Percentiles rank a stretch among this genome's conserved stretches.
Conservation (phyloP, 1,284 basidiomycete species). For the Athelia sp. region DNA sequence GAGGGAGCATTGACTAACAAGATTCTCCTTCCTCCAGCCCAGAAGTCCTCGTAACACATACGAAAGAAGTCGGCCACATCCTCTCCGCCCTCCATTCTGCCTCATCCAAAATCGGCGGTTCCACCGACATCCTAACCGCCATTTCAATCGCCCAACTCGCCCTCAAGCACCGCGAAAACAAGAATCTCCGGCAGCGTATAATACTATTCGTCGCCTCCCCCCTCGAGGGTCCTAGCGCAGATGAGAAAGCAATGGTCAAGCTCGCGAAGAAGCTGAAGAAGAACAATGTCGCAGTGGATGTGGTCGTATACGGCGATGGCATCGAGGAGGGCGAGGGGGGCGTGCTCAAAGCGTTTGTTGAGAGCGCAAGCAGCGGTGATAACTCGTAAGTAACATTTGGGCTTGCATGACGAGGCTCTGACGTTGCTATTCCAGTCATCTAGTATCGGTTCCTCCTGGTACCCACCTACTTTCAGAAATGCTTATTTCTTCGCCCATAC, state of each 20-base stretch:
- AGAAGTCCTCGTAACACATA: constrained; percentile 93
- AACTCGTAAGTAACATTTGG: constrained; percentile 88
- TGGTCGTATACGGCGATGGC: constrained; percentile 77
- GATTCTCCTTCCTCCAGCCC: constrained; percentile 47
- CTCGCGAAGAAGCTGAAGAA: constrained; percentile 99
- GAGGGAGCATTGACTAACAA: background rate
- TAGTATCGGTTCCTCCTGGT: constrained; percentile 78
- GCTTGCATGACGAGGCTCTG: too few species aligned
- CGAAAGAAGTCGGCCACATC: constrained; percentile 92
- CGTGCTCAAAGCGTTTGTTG: constrained; percentile 73
- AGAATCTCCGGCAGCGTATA: constrained; percentile 94
- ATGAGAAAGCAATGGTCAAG: constrained; percentile 76
- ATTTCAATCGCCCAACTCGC: constrained; percentile 94
- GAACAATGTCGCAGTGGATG: constrained; percentile 96
- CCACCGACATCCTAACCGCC: constrained; percentile 82
- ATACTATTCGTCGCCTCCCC: constrained; percentile 94
- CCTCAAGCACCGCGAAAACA: constrained; percentile 97
- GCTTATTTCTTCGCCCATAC: constrained; percentile 77
- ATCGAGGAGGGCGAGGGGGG: constrained; percentile 62
- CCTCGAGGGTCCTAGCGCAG: constrained; percentile 49
- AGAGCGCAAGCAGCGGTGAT: constrained; percentile 71
- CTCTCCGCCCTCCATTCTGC: constrained; percentile 74
- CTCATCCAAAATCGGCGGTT: constrained; percentile 69
- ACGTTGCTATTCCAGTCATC: too few species aligned
- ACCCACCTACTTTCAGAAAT: constrained; percentile 80